Conservation (phyloP, 208 protist species). For the Angomonas desouzai region DNA sequence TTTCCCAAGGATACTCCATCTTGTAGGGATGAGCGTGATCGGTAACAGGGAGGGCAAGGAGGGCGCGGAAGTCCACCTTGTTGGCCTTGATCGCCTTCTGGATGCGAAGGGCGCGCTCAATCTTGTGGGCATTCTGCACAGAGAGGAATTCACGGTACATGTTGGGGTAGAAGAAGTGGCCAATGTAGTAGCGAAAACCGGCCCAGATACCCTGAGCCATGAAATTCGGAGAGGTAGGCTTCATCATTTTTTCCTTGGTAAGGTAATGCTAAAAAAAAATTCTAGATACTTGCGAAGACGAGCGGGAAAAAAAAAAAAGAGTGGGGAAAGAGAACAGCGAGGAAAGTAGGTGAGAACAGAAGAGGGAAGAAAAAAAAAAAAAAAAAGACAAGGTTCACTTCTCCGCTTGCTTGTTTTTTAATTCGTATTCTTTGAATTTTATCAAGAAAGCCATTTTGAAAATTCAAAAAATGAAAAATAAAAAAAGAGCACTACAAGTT, state of each 20-base stretch:
- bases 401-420: too few species aligned
- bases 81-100: conserved; percentile 91
- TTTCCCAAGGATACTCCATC: conserved; percentile 92
- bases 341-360: too few species aligned
- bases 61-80: conserved; percentile 88
- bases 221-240: conserved; percentile 59
- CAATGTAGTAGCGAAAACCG: conserved; percentile 82
- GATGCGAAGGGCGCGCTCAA: conserved; percentile 82
- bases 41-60: conserved; percentile 86
- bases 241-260: conserved; percentile 53
- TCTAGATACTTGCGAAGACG: conserved; percentile 11
- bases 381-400: too few species aligned
- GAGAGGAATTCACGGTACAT: conserved; percentile 89
- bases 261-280: conserved; percentile 6
- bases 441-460: too few species aligned
- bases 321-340: conserved; percentile 13
- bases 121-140: conserved; percentile 86
- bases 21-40: conserved; percentile 92
- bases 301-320: conserved; percentile 10
- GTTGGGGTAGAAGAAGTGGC: conserved; percentile 89
- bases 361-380: too few species aligned
- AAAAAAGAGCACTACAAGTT: conserved; percentile 43
- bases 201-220: conserved; percentile 88
- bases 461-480: conserved; percentile 10
- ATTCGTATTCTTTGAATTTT: too few species aligned